Percentiles rank a stretch among this genome's conserved stretches.
These are phyloP conservation scores for Fusarium sacchari DNA, from an alignment of 2,329 filamentous ascomycete species.

Conservation along the genomic window DNA sequence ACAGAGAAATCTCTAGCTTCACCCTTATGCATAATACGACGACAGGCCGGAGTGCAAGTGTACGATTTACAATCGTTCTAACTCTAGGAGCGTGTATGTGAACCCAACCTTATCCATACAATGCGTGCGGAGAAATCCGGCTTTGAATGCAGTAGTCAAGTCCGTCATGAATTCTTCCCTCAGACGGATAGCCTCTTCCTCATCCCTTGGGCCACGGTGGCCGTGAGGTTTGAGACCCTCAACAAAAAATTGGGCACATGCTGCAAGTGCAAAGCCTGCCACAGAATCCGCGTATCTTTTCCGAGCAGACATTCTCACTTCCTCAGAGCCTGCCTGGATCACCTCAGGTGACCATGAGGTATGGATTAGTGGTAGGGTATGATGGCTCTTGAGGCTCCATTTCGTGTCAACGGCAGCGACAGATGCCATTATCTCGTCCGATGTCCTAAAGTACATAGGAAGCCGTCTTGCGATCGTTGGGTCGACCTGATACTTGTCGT, in stretches of 20 bases:
- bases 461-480: not conserved
- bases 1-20: accelerated
- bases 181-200: accelerated
- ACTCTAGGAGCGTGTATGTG: not conserved
- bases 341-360: not conserved
- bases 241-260: not conserved
- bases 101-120: not conserved
- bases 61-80: not conserved
- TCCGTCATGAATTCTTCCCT: not conserved
- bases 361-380: not conserved
- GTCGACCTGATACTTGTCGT: not conserved
- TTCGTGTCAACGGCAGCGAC: not conserved
- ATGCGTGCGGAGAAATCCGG: not conserved
- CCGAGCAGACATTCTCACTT: not conserved
- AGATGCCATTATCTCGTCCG: accelerated
- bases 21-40: accelerated
- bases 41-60: accelerated
- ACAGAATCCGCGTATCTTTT: not conserved
- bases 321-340: accelerated
- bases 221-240: not conserved
- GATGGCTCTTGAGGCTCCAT: not conserved
- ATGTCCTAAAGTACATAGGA: not conserved
- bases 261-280: not conserved
- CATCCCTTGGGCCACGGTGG: accelerated
- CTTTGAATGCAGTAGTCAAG: accelerated